Evolutionary conservation across 1,139 yeast genomes (phyloP).

Genomic region (Diutina scorzettiae): DNA sequence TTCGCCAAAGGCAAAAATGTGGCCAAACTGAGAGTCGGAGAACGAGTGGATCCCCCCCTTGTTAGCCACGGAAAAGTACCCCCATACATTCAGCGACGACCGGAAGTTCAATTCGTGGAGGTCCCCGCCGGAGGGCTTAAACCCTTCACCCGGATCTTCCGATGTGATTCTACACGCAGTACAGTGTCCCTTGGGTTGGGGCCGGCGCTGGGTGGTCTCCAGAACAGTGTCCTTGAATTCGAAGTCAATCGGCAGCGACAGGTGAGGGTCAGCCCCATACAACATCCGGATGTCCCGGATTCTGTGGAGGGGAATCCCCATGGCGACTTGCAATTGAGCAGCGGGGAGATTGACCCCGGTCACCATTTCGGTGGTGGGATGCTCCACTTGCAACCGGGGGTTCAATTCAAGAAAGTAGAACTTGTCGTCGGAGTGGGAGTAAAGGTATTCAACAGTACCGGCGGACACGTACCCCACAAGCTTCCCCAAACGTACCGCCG

Average conservation of each 20-base stretch:
- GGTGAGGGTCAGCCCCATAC: constrained; percentile 94
- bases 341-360: constrained; percentile 93
- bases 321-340: constrained; percentile 95
- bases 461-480: constrained; percentile 90
- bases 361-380: constrained; percentile 99
- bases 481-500: constrained; percentile 93
- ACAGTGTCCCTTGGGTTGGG: constrained; percentile 89
- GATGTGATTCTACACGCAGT: constrained; percentile 98
- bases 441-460: constrained; percentile 95
- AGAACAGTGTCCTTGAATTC: constrained; percentile 69
- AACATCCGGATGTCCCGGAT: constrained; percentile 78
- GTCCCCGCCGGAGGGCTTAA: constrained; percentile 96
- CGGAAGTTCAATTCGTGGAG: constrained; percentile 93
- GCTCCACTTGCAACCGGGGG: constrained; percentile 98
- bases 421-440: constrained; percentile 87
- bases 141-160: constrained; percentile 98
- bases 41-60: constrained; percentile 96
- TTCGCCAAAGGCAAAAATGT: constrained; percentile 97
- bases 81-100: constrained; percentile 97
- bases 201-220: constrained; percentile 61
- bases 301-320: constrained; percentile 95
- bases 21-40: constrained; percentile 97
- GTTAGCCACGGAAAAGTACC: constrained; percentile 93
- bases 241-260: constrained; percentile 61
- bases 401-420: constrained; percentile 92